These are phyloP conservation scores for Malassezia vespertilionis DNA, from an alignment of 1,284 basidiomycete genomes.

Conservation along the genomic window DNA sequence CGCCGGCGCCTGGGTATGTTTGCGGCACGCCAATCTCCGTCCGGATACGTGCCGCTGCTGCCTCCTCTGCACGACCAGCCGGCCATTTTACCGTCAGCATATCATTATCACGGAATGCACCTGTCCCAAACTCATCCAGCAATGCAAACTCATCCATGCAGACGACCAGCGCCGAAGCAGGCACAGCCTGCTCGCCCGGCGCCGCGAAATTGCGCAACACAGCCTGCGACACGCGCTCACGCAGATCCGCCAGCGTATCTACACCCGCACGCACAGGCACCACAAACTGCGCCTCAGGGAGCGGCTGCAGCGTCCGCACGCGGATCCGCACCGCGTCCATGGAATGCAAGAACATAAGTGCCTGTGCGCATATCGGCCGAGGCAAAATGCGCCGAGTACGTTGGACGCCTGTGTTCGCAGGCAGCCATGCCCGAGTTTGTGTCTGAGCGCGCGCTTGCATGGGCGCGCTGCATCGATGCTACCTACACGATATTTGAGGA, in stretches of 20 bases:
- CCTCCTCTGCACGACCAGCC: too few relatives aligned
- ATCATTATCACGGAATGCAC: conserved; percentile 23
- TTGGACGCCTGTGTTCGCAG: too few relatives aligned
- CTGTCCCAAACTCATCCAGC: conserved; percentile 14
- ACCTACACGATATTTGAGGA: conserved; percentile 37
- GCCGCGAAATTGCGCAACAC: conserved; percentile 2
- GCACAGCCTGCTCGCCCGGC: not conserved
- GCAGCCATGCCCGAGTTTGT: too few relatives aligned
- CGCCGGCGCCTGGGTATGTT: too few relatives aligned
- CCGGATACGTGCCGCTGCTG: too few relatives aligned
- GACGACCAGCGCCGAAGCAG: not conserved
- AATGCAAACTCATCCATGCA: not conserved
- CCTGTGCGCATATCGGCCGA: conserved; percentile 10
- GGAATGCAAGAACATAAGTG: not conserved
- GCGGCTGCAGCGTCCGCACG: conserved; percentile 17
- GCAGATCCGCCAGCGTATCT: conserved; percentile 12
- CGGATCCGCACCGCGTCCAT: conserved; percentile 17
- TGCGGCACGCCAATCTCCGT: too few relatives aligned
- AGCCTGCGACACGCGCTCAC: conserved; percentile 12
- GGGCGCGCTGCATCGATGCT: conserved; percentile 39
- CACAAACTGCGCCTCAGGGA: conserved; percentile 22
- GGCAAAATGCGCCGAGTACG: too few relatives aligned
- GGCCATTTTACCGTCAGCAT: too few relatives aligned
- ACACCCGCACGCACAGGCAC: conserved; percentile 16
- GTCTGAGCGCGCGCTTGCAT: conserved; percentile 13